A percentile compares a stretch with the other conserved stretches of the same genome.
Conservation (phyloP, 805 yeast genomes). For the Pichia kluyveri region DNA sequence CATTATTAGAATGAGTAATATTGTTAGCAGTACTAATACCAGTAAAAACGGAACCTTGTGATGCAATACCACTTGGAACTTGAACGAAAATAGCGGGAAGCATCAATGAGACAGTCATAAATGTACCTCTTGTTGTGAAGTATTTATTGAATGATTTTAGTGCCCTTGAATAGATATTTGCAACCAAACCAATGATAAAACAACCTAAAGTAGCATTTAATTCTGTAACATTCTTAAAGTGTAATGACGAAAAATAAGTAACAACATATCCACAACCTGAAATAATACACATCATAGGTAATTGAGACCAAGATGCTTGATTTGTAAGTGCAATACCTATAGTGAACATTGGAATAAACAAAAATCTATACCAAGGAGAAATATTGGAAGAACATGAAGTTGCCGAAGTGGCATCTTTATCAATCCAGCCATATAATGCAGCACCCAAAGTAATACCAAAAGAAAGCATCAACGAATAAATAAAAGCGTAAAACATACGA, state of each 20-base stretch:
- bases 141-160: slow-evolving; percentile 49
- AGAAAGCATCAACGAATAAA: slow-evolving; percentile 82
- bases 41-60: slow-evolving; percentile 74
- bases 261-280: slow-evolving; percentile 78
- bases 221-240: slow-evolving; percentile 56
- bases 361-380: slow-evolving; percentile 49
- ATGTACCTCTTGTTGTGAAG: slow-evolving; percentile 18
- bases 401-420: slow-evolving; percentile 56
- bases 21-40: slow-evolving; percentile 72
- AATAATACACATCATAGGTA: slow-evolving; percentile 75
- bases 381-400: slow-evolving; percentile 49
- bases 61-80: slow-evolving; percentile 92
- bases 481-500: slow-evolving; percentile 93
- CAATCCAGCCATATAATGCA: slow-evolving; percentile 92
- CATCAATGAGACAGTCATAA: slow-evolving; percentile 89
- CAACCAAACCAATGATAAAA: slow-evolving; percentile 79
- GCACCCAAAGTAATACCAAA: slow-evolving; percentile 94
- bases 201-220: slow-evolving; percentile 89
- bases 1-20: slow-evolving; percentile 36
- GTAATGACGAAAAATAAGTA: slow-evolving; percentile 66
- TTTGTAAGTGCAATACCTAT: slow-evolving; percentile 58
- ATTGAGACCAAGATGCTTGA: slow-evolving; percentile 75
- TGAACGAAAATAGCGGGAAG: slow-evolving; percentile 90
- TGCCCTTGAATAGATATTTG: slow-evolving; percentile 79
- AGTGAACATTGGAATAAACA: slow-evolving; percentile 75